Base-by-base conservation (phyloP, 371 early-diverging fungal genomes). In the Massospora cicadina region DNA sequence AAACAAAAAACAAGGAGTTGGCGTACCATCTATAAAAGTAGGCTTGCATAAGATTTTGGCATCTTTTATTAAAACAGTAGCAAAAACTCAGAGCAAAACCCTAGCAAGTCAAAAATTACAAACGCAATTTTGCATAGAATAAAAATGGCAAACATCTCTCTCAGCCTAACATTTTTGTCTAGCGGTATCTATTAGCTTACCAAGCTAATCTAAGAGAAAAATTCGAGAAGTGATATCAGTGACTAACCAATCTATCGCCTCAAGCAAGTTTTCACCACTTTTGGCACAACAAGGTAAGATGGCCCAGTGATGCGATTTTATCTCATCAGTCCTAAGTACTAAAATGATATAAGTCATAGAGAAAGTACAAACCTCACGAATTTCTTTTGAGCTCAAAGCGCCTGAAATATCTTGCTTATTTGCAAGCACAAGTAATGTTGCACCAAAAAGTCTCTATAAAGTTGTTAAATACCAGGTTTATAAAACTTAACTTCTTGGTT, bases 321-420 rank as follows among this genome's bases (percentile, higher is more conserved):
- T 90, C 17, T 72, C 65, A 61, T 87, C 82, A 95, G 75, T 0
- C 77, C 80, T 29, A 97, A 74, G 7, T 79, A 75, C 87, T 88
- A 57, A 17, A 28, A 26, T 26, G 29, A 5, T 26, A 17, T 30
- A 32, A 43, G 13, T 33, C 12, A 23, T 25, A 29, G 21, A 30
- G 31, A 23, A 23, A 25, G 21, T 26, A 13, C 32, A 61, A 71
- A 85, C 82, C 69, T 85, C 72, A 21, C 78, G 76, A n/a, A 95
- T 83, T 59, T 93, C 85, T 33, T 80, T 74, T 28, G 77, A 78
- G 1, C 78, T 71, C 58, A 92, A 68, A 0, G 95, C 92, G 2
- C 91, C 87, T 0, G 85, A 79, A 21, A 96, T 75, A 74, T 98
- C 98, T 73, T 95, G 95, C 74, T 98, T 95, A 71, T 97, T 95